Evolutionary conservation across 176 grass and related monocot species (phyloP).

Genomic region (Lolium rigidum): DNA sequence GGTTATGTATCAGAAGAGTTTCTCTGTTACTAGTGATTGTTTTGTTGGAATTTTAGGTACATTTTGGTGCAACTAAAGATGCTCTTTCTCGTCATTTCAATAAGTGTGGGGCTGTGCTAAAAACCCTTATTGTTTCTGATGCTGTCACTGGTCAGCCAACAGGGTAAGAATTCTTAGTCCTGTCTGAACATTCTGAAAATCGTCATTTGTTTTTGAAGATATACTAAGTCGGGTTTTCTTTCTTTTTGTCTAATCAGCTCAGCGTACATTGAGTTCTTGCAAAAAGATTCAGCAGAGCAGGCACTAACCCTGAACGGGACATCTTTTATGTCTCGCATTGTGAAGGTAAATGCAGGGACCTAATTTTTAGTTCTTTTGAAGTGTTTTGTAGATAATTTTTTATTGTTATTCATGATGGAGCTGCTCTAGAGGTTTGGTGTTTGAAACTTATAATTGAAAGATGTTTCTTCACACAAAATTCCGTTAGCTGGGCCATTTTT

Average conservation of each 20-base stretch:
- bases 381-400: constrained; percentile 20
- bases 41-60: constrained; percentile 59
- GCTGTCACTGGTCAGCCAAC: constrained; percentile 80
- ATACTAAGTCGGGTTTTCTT: constrained; percentile 4
- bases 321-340: constrained; percentile 97
- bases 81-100: constrained; percentile 92
- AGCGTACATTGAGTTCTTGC: constrained; percentile 86
- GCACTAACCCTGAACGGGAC: constrained; percentile 82
- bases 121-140: constrained; percentile 89
- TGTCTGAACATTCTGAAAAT: constrained; percentile 18
- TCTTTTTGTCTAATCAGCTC: constrained; percentile 54
- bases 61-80: constrained; percentile 94
- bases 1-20: constrained; percentile 16
- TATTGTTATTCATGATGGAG: not conserved
- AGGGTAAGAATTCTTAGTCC: constrained; percentile 60
- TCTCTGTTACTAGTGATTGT: constrained; percentile 23
- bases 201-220: constrained; percentile 2
- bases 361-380: not conserved
- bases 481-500: constrained; percentile 21
- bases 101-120: constrained; percentile 87
- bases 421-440: not conserved
- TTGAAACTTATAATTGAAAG: not conserved
- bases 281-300: constrained; percentile 85
- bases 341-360: constrained; percentile 65
- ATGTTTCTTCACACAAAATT: constrained; percentile 11